A percentile compares a stretch with the other conserved stretches of the same genome.
phyloP scores from a whole-genome alignment of 2,329 filamentous ascomycete species.

The Massarina eburnea region DNA sequence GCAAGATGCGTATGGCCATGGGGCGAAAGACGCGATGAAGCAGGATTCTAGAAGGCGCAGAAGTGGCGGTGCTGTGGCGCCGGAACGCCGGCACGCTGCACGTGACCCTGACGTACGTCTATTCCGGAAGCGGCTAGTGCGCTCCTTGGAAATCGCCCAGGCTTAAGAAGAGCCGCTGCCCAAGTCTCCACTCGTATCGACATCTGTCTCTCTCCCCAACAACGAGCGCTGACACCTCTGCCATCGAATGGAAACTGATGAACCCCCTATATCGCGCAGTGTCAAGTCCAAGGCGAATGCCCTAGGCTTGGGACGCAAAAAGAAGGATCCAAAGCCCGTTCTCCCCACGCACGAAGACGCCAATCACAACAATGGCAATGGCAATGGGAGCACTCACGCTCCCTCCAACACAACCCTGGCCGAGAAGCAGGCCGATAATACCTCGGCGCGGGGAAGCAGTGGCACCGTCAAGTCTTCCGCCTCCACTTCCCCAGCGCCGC shows the following conservation, averaged over 20 bases:
- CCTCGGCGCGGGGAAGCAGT: conserved; percentile 22
- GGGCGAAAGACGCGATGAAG: too few relatives aligned
- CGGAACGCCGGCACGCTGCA: too few relatives aligned
- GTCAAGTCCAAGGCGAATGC: conserved; percentile 53
- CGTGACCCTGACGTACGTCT: too few relatives aligned
- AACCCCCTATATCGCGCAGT: conserved; percentile 53
- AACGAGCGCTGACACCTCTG: too few relatives aligned
- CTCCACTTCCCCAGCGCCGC: conserved; percentile 35
- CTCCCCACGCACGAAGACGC: conserved; percentile 31
- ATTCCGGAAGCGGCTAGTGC: too few relatives aligned
- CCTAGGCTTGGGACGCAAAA: conserved; percentile 46
- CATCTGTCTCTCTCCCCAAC: too few relatives aligned
- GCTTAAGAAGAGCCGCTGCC: too few relatives aligned
- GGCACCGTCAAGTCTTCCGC: conserved; percentile 28
- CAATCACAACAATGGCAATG: conserved; percentile 1
- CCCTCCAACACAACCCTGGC: conserved; percentile 19
- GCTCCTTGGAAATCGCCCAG: too few relatives aligned
- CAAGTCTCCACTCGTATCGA: too few relatives aligned
- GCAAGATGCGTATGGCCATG: too few relatives aligned
- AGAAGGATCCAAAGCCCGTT: conserved; percentile 31
- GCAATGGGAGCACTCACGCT: conserved; percentile 15
- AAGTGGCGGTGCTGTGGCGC: too few relatives aligned
- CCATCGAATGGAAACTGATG: conserved; percentile 48
- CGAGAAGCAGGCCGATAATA: conserved; percentile 23
- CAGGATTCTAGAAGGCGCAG: too few relatives aligned